Percentiles rank a stretch among this genome's conserved stretches.
Evolutionary conservation across 345 rosid genomes (phyloP).

Genomic region (Lepidium aucheri): DNA sequence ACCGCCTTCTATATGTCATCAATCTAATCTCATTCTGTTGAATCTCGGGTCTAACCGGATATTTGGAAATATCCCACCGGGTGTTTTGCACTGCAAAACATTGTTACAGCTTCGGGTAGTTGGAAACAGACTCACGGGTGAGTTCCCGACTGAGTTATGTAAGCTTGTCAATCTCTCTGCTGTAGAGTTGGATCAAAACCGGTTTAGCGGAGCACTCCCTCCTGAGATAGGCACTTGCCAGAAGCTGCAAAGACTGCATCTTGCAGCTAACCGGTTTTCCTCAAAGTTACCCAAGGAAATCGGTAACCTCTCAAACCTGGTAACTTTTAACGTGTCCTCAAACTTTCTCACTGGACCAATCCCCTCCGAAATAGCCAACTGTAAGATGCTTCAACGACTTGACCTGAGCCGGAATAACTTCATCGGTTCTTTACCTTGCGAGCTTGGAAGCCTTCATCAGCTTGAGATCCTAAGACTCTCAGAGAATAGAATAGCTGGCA

Average conservation of each 20-base stretch:
- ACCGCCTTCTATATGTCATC: conserved; percentile 62
- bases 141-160: conserved; percentile 76
- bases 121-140: conserved; percentile 60
- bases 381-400: conserved; percentile 83
- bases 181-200: conserved; percentile 70
- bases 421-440: conserved; percentile 51
- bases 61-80: conserved; percentile 57
- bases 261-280: conserved; percentile 59
- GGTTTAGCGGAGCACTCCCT: conserved; percentile 67
- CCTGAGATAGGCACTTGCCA: conserved; percentile 57
- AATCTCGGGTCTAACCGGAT: conserved; percentile 68
- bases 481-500: conserved; percentile 69
- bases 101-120: conserved; percentile 63
- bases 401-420: conserved; percentile 74
- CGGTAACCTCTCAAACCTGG: conserved; percentile 66
- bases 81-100: conserved; percentile 48
- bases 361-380: conserved; percentile 61
- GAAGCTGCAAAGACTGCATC: conserved; percentile 68
- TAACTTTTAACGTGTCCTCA: conserved; percentile 71
- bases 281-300: conserved; percentile 63
- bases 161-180: conserved; percentile 63
- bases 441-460: conserved; percentile 65
- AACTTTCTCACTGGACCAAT: conserved; percentile 59
- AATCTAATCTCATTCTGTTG: conserved; percentile 47
- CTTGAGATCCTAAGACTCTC: conserved; percentile 84